Evolutionary conservation across 768 basidiomycete genomes (phyloP), one percentile per base, ranked within the genome.

Genomic region (Phallus indusiatus): DNA sequence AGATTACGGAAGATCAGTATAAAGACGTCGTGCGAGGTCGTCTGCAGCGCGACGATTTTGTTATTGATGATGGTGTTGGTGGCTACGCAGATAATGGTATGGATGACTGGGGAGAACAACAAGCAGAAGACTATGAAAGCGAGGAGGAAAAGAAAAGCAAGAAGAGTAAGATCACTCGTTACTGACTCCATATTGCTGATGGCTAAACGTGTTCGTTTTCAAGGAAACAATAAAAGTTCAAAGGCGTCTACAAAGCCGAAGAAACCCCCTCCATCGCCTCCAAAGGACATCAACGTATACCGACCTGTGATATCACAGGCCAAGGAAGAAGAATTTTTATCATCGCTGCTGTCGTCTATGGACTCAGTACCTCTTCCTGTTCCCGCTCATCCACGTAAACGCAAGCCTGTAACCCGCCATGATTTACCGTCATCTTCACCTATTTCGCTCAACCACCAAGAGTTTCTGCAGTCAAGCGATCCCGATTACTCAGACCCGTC

Each of bases 1-100:
- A 90, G 65, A 88, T 98, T 16, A 81, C 85, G 0, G 94, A 96
- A 57, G 90, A 90, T 10, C 85, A 93, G 64, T 99, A 98, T 71
- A 82, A 80, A 64, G 76, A 78, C 18, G 88, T 99, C 57, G 96
- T 99, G 5, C 81, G 80, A 57, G 84, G 85, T 0, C 79, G 96
- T 17, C 77, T 96, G 7, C 85, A 89, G 60, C 75, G 76, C 64
- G 93, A 97, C 63, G 96, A 99, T 70, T 99, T 99, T 62, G 90
- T 98, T 18, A 86, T 88, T 37, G 96, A 98, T 67, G 96, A 98
- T 73, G 93, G 93, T 24, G 81, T 87, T 0, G 80, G 77, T 14
- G 96, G 92, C 5, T 98, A 99, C 66, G 85, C 87, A 69, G 96
- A 99, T 74, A 91, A 96, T 67, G 96, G 96, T 5, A 86, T 93